Conservation (phyloP, 2,329 filamentous ascomycete species). For the Dactylella cylindrospora region DNA sequence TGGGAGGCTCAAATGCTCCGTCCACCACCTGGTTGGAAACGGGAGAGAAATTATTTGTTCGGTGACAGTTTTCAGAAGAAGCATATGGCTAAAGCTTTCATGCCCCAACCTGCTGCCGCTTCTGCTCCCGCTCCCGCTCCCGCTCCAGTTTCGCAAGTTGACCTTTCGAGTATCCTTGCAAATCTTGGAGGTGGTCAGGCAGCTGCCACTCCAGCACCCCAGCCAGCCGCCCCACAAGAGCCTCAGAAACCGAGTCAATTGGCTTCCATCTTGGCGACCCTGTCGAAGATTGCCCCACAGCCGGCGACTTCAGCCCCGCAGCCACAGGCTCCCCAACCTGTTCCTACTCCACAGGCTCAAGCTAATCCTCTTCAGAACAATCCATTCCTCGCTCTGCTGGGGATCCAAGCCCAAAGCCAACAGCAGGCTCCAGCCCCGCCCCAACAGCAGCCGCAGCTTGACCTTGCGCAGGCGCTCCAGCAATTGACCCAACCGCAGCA, state of each 20-base stretch:
- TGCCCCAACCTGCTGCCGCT: neutral
- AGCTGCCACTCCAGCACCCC: neutral
- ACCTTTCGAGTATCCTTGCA: slow-evolving; percentile 39
- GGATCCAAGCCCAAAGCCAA: slow-evolving; percentile 23
- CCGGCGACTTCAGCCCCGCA: slow-evolving; percentile 4
- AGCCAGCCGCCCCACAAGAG: neutral
- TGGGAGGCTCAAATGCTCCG: slow-evolving; percentile 29
- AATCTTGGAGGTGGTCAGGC: slow-evolving; percentile 20
- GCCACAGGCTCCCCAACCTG: slow-evolving; percentile 20
- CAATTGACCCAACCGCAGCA: slow-evolving; percentile 20
- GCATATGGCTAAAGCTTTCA: slow-evolving; percentile 22
- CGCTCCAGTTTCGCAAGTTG: slow-evolving; percentile 2
- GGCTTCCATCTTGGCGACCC: slow-evolving; percentile 32
- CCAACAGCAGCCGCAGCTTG: slow-evolving; percentile 16
- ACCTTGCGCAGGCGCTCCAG: slow-evolving; percentile 20
- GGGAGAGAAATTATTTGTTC: slow-evolving; percentile 24
- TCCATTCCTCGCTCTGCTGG: slow-evolving; percentile 28
- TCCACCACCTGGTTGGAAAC: slow-evolving; percentile 38
- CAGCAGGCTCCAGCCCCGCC: slow-evolving; percentile 10
- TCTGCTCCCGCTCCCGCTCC: neutral
- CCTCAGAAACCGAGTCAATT: slow-evolving; percentile 25
- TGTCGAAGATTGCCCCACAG: slow-evolving; percentile 25
- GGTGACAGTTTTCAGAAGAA: slow-evolving; percentile 27
- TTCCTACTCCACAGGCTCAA: slow-evolving; percentile 6
- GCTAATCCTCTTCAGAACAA: slow-evolving; percentile 25